phyloP scores from a whole-genome alignment of 495 filamentous ascomycete genomes.

The Echria macrotheca region DNA sequence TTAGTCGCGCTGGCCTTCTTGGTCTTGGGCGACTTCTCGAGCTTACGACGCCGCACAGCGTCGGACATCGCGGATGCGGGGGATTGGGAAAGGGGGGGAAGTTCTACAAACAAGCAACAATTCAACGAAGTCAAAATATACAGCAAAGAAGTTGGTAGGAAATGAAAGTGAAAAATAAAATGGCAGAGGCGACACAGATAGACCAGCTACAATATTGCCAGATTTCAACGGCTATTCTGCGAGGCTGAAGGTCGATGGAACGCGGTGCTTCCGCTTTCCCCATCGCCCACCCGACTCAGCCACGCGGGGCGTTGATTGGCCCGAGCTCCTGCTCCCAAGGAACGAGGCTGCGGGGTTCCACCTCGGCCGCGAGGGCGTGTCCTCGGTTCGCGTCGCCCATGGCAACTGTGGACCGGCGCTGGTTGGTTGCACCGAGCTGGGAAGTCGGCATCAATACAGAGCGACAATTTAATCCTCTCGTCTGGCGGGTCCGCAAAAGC shows the following conservation, averaged over 20 bases:
- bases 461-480: not conserved
- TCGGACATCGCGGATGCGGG: conserved; percentile 22
- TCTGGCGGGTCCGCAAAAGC: not conserved
- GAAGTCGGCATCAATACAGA: not conserved
- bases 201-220: conserved; percentile 15
- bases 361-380: too few relatives aligned
- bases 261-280: not conserved
- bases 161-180: too few relatives aligned
- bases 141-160: too few relatives aligned
- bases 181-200: conserved; percentile 3
- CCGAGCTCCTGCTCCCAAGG: not conserved
- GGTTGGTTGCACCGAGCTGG: conserved; percentile 13
- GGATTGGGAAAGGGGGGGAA: not conserved
- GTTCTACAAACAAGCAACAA: not conserved
- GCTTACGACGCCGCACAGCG: conserved; percentile 27
- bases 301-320: conserved; percentile 2
- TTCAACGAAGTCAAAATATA: not conserved
- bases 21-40: conserved; percentile 15
- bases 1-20: conserved; percentile 1
- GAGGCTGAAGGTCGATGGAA: conserved; percentile 5
- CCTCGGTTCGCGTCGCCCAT: conserved; percentile 15
- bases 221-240: conserved; percentile 13
- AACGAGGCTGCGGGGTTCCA: conserved; percentile 5
- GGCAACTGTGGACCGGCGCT: conserved; percentile 10
- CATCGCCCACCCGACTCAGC: not conserved